A percentile compares a stretch with the other conserved stretches of the same genome.
phyloP scores from a whole-genome alignment of 1,139 yeast species.

The Meyerozyma sp. region DNA sequence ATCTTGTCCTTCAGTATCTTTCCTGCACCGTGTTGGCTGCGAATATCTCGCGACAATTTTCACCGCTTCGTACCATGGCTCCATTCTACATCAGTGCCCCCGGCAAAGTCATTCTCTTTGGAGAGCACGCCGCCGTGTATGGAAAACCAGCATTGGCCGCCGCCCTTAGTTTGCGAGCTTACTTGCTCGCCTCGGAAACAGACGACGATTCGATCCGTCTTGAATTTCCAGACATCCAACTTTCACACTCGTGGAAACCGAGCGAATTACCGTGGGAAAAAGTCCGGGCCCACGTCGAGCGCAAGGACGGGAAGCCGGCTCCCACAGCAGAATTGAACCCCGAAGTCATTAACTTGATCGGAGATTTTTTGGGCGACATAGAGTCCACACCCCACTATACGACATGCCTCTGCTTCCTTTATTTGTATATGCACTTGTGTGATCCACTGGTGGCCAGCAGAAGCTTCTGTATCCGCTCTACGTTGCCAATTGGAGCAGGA shows the following conservation, averaged over 20 bases:
- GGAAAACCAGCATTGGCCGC: conserved; percentile 92
- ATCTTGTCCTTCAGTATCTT: no score
- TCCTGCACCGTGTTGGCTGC: background rate
- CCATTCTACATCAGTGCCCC: conserved; percentile 87
- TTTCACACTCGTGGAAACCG: conserved; percentile 58
- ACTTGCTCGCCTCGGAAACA: conserved; percentile 53
- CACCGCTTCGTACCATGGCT: background rate
- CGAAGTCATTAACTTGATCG: conserved; percentile 47
- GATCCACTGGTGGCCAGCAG: conserved; percentile 40
- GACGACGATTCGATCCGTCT: conserved; percentile 44
- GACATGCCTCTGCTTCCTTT: conserved; percentile 85
- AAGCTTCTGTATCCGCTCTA: conserved; percentile 66
- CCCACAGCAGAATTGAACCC: conserved; percentile 56
- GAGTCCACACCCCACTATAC: conserved; percentile 60
- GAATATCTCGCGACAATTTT: background rate
- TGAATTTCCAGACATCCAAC: conserved; percentile 78
- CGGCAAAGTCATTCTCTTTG: conserved; percentile 92
- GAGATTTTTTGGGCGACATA: conserved; percentile 39
- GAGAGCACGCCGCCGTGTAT: conserved; percentile 96
- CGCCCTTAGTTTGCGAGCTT: conserved; percentile 77
- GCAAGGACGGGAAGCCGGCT: conserved; percentile 28
- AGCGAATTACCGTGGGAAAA: conserved; percentile 58
- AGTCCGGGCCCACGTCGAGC: conserved; percentile 19
- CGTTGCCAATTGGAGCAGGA: conserved; percentile 96
- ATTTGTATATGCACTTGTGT: conserved; percentile 63